These are phyloP conservation scores for Phanerochaete carnosa DNA, from an alignment of 768 basidiomycete species.

Conservation along the genomic window DNA sequence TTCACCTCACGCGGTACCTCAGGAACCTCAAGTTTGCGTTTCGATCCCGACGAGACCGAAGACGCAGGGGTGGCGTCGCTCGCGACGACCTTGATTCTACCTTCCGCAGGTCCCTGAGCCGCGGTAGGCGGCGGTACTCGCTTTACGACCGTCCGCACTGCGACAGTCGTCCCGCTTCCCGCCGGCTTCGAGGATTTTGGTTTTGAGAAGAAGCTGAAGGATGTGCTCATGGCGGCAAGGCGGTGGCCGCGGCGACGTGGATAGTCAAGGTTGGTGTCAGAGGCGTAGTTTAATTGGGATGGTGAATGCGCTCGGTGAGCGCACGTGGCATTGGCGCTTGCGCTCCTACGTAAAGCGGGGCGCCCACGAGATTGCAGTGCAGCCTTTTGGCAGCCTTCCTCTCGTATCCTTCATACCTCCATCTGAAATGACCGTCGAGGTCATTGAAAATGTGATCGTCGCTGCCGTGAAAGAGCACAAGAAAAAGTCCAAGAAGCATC, in stretches of 20 bases:
- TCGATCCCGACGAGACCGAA: slow-evolving; percentile 15
- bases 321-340: not conserved
- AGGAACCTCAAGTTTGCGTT: slow-evolving; percentile 16
- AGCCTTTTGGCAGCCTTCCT: not conserved
- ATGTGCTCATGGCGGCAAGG: slow-evolving; percentile 17
- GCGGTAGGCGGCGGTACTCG: slow-evolving; percentile 18
- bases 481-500: slow-evolving; percentile 21
- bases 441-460: not conserved
- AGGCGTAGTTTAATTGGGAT: not conserved
- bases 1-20: slow-evolving; percentile 11
- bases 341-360: too few species aligned
- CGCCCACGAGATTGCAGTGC: slow-evolving; percentile 1
- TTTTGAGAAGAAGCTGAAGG: slow-evolving; percentile 31
- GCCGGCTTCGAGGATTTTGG: slow-evolving; percentile 17
- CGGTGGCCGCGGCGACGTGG: slow-evolving; percentile 5
- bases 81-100: slow-evolving; percentile 20
- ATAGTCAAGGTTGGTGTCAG: not conserved
- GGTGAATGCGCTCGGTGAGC: not conserved
- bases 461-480: not conserved
- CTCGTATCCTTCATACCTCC: not conserved
- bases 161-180: slow-evolving; percentile 17
- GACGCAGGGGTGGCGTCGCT: slow-evolving; percentile 20
- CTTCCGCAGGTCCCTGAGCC: slow-evolving; percentile 10
- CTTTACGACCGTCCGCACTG: slow-evolving; percentile 22
- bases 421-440: not conserved